Evolutionary conservation across 2,329 filamentous ascomycete species (phyloP).

Genomic region (Coniochaeta sp.): DNA sequence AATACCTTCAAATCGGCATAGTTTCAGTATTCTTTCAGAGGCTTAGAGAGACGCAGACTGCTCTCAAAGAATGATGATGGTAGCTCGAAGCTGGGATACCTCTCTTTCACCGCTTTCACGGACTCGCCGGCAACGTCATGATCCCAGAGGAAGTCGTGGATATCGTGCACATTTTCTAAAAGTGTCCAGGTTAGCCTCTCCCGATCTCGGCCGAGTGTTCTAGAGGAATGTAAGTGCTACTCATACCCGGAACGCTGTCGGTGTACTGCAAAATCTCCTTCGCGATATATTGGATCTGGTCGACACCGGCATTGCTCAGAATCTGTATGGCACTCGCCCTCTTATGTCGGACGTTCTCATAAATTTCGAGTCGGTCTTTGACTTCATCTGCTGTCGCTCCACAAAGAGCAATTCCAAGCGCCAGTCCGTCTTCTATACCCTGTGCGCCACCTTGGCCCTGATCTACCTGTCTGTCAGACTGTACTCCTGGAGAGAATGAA

Average conservation of each 20-base stretch:
- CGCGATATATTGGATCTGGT: slow-evolving; percentile 6
- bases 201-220: neutral
- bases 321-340: slow-evolving; percentile 18
- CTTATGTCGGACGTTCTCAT: slow-evolving; percentile 11
- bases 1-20: no score
- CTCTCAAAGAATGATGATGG: neutral
- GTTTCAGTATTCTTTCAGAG: no score
- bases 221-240: neutral
- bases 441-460: slow-evolving; percentile 19
- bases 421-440: slow-evolving; percentile 17
- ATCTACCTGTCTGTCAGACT: slow-evolving; percentile 7
- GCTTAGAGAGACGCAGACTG: neutral
- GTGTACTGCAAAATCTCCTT: neutral
- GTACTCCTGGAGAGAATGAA: neutral
- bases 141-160: neutral
- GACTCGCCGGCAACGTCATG: neutral
- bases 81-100: neutral
- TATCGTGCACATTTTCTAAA: neutral
- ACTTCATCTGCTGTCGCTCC: slow-evolving; percentile 7
- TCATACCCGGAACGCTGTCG: neutral
- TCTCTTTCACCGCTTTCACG: neutral
- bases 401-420: slow-evolving; percentile 12
- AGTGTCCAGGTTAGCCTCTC: neutral
- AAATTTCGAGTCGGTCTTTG: slow-evolving; percentile 12
- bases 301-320: slow-evolving; percentile 20